Base-by-base conservation (phyloP, 345 rosid genomes). In the Ceriops zippeliana region DNA sequence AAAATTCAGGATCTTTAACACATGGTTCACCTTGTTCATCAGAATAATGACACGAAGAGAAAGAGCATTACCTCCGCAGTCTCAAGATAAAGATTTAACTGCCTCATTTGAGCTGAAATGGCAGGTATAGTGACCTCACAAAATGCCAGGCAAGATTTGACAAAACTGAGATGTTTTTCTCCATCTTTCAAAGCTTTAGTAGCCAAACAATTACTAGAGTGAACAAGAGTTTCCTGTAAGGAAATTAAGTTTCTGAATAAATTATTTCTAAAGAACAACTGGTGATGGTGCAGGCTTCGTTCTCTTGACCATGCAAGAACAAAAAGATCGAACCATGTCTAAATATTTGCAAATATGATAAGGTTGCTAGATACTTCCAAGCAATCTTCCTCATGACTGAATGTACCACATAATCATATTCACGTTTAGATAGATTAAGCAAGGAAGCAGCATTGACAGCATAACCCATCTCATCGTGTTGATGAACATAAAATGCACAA, bases 41-140 rank as follows among this genome's bases (percentile, higher is more conserved):
- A 57, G n/a, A 56, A 72, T n/a, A 58, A 49, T 27, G 26, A 58
- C 35, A 75, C 42, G 26, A 76, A 78, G 69, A 74, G 67, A 70
- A 59, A 75, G 67, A 71, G 64, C 62, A 31, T 60, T 70, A 93
- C 98, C 97, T 93, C 98, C 62, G 96, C 87, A 47, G 96, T 93
- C 78, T 87, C 96, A 8, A 90, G 74, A 80, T 93, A 93, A 32
- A 93, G 90, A 81, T 90, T 84, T 65, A 91, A 71, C 61, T 86
- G 89, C 80, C 77, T 83, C 10, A 81, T 70, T 30, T 74, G 81
- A 64, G 80, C 59, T 63, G 81, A 73, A 82, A 90, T 78, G 66
- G 91, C 84, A 71, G 96, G 97, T 80, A 90, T 82, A 49, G 98
- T 93, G 35, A 85, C 96, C 83, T 90, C 98, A 63, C 84, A 86